phyloP scores from a whole-genome alignment of 805 yeast species.

The Wickerhamiella galacta region DNA sequence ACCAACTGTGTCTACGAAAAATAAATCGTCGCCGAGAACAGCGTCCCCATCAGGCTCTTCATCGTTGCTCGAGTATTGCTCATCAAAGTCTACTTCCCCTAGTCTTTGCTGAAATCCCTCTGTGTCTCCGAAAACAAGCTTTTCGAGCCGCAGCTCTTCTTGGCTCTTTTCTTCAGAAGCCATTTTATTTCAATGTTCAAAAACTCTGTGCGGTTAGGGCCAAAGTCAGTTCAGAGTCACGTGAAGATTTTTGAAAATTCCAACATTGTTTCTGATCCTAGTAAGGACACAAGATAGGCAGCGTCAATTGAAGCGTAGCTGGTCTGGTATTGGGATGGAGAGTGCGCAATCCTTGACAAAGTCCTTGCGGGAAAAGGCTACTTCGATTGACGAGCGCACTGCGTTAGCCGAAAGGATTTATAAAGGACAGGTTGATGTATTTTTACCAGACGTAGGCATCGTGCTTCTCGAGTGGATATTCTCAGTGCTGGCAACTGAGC shows the following conservation, averaged over 20 bases:
- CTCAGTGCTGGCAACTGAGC: conserved; percentile 15
- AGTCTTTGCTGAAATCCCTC: conserved; percentile 38
- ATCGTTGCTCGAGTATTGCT: conserved; percentile 18
- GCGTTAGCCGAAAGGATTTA: conserved; percentile 13
- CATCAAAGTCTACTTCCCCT: conserved; percentile 19
- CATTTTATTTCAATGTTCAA: conserved; percentile 1
- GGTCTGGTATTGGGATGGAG: no score
- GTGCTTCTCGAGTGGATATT: conserved; percentile 24
- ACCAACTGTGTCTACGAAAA: conserved; percentile 36
- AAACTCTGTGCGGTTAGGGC: conserved; percentile 10
- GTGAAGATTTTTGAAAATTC: no score
- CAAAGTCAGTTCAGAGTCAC: no score
- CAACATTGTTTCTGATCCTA: no score
- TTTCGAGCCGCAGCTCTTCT: conserved; percentile 67
- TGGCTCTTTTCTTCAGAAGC: conserved; percentile 49
- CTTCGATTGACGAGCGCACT: conserved; percentile 11
- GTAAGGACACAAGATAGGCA: no score
- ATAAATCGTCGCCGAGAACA: conserved; percentile 34
- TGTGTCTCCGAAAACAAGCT: conserved; percentile 78
- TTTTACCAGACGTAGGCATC: conserved; percentile 19
- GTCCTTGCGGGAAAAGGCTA: conserved; percentile 16
- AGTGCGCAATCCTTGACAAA: conserved; percentile 20
- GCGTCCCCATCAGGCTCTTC: conserved; percentile 21
- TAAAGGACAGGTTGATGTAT: conserved; percentile 10
- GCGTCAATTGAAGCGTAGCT: no score